phyloP scores from a whole-genome alignment of 176 grass and related monocot genomes.

The Olyra latifolia region DNA sequence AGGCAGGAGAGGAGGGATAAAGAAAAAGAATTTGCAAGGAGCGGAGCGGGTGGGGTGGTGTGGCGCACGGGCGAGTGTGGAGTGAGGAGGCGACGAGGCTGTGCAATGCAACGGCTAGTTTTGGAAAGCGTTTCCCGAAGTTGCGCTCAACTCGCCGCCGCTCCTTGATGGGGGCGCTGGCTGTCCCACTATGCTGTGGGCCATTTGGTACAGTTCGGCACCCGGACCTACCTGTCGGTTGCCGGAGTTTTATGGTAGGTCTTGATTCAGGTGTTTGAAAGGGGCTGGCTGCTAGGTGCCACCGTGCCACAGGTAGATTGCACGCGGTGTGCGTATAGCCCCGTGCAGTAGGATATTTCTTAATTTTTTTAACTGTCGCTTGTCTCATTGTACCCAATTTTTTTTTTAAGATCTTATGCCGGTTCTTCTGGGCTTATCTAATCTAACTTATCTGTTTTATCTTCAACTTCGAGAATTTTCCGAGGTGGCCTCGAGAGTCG shows the following conservation, averaged over 20 bases:
- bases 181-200: not conserved
- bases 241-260: not conserved
- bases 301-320: too few relatives aligned
- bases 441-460: too few relatives aligned
- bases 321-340: too few relatives aligned
- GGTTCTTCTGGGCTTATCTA: too few relatives aligned
- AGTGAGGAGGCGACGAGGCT: not conserved
- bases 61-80: not conserved
- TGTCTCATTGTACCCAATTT: too few relatives aligned
- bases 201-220: fast-evolving
- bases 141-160: not conserved
- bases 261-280: not conserved
- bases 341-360: too few relatives aligned
- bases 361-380: too few relatives aligned
- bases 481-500: too few relatives aligned
- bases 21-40: not conserved
- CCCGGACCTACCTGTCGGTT: not conserved
- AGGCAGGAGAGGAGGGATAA: not conserved
- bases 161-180: not conserved
- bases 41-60: conserved; percentile 1
- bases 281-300: not conserved
- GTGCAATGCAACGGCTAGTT: conserved; percentile 36
- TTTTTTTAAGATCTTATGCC: too few relatives aligned
- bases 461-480: too few relatives aligned
- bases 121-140: conserved; percentile 15